A percentile compares a stretch with the other conserved stretches of the same genome.
These are phyloP conservation scores for Metschnikowia dekortorum DNA, from an alignment of 805 yeast genomes.

Conservation along the genomic window DNA sequence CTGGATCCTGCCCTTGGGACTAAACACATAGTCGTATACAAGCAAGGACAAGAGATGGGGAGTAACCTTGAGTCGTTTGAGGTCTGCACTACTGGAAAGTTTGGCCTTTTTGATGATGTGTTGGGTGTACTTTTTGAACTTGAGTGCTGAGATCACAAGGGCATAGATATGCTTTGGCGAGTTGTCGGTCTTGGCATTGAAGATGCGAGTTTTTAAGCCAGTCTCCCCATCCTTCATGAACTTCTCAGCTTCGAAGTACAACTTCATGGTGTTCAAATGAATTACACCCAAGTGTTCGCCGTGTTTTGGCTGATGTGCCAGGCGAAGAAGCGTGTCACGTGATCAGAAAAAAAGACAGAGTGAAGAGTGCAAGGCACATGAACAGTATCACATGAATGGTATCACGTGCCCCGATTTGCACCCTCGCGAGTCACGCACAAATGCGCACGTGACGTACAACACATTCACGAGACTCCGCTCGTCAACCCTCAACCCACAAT, in stretches of 20 bases:
- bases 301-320: neutral
- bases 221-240: conserved; percentile 26
- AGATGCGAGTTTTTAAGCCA: conserved; percentile 35
- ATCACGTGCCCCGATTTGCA: neutral
- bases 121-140: conserved; percentile 60
- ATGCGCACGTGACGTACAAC: neutral
- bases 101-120: conserved; percentile 64
- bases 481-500: conserved; percentile 3
- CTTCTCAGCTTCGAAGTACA: conserved; percentile 42
- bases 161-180: conserved; percentile 89
- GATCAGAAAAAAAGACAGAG: too few species aligned
- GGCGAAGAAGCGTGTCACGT: neutral
- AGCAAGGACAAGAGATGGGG: conserved; percentile 56
- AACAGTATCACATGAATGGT: neutral
- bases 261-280: conserved; percentile 25
- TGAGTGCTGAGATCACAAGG: conserved; percentile 70
- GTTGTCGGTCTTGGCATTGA: conserved; percentile 30
- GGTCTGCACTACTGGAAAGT: conserved; percentile 48
- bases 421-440: neutral
- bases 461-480: neutral
- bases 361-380: too few species aligned
- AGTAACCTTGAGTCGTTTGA: conserved; percentile 39
- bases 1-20: conserved; percentile 76
- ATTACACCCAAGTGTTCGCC: neutral
- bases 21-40: conserved; percentile 76